Evolutionary conservation across 169 alveolate species (phyloP), one percentile per base, ranked within the genome.

Genomic region (Plasmodium coatneyi): DNA sequence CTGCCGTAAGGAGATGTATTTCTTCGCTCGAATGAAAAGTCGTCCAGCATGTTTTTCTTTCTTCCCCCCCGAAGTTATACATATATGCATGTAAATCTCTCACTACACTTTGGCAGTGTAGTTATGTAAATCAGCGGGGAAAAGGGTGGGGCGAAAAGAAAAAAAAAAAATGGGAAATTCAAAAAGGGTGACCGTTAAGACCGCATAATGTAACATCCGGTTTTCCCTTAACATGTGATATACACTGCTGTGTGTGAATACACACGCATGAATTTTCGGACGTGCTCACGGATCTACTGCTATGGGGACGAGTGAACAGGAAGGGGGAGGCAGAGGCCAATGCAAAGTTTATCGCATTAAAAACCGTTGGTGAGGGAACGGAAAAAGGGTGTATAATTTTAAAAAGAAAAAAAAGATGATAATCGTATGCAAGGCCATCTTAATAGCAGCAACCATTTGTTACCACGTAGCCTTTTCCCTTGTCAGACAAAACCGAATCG

Each of bases 361-460:
- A 66, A 66, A 66, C 16, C 36, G 76, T 66, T 66, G 76, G 36
- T 66, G 76, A 66, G 66, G 22, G 14, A 19, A 22, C 9, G 91
- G 43, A 36, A 60, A 82, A 36, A 82, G 54, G 36, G 25, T 19
- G 1, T 36, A 54, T 12, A 66, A 66, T 25, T 66, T 82, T 7
- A 49, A 49, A 56, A 70, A 36, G 46, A 39, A 5, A 39, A 86
- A 54, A 70, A 71, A 83, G 32, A 86, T 86, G 93, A 86, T 14
- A 36, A 74, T 76, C 56, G 71, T 86, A 19, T 22, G 79, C 49
- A 76, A 86, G 80, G 93, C 66, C 52, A 72, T 86, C 41, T 32
- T 86, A 74, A 25, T 86, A 16, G 84, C 54, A 86, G 84, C 36
- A 76, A 72, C 60, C 43, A 25, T 86, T 72, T 86, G 56, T 82